Evolutionary conservation across 164 flowering plant species (phyloP).

Genomic region (Liquidambar formosana): DNA sequence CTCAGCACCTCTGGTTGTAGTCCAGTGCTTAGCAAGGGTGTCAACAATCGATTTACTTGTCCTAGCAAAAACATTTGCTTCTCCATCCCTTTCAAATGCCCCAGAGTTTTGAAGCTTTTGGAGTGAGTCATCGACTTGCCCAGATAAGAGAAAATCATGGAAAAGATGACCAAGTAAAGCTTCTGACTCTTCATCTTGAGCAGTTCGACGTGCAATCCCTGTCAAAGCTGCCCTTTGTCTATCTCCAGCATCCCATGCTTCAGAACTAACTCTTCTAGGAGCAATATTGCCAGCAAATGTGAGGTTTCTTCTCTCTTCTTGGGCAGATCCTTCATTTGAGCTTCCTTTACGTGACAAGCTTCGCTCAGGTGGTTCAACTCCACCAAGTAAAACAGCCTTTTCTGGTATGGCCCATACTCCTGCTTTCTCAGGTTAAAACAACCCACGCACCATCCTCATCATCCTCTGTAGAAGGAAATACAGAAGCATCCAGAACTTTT

Average conservation of each 20-base stretch:
- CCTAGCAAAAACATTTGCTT: constrained; percentile 76
- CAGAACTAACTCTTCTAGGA: constrained; percentile 79
- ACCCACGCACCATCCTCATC: constrained; percentile 87
- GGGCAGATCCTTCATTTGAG: constrained; percentile 73
- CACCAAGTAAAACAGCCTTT: constrained; percentile 86
- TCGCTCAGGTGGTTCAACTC: constrained; percentile 92
- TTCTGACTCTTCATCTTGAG: constrained; percentile 90
- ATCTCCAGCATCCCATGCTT: constrained; percentile 69
- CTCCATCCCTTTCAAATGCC: constrained; percentile 91
- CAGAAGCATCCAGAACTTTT: constrained; percentile 90
- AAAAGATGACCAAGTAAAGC: constrained; percentile 77
- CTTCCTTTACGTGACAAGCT: constrained; percentile 92
- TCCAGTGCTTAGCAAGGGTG: constrained; percentile 95
- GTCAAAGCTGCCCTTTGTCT: constrained; percentile 45
- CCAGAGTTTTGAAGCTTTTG: constrained; percentile 70
- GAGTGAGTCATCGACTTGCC: constrained; percentile 59
- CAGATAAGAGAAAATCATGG: constrained; percentile 76
- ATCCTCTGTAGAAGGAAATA: constrained; percentile 72
- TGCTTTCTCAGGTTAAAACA: constrained; percentile 90
- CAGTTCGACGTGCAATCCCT: constrained; percentile 55
- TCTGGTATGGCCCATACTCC: constrained; percentile 98
- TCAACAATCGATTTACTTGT: constrained; percentile 88
- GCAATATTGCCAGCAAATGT: constrained; percentile 51
- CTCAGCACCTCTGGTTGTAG: constrained; percentile 93
- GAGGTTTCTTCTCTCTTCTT: constrained; percentile 62